Conservation (phyloP, 2,329 filamentous ascomycete species). For the Pseudogymnoascus sp. region DNA sequence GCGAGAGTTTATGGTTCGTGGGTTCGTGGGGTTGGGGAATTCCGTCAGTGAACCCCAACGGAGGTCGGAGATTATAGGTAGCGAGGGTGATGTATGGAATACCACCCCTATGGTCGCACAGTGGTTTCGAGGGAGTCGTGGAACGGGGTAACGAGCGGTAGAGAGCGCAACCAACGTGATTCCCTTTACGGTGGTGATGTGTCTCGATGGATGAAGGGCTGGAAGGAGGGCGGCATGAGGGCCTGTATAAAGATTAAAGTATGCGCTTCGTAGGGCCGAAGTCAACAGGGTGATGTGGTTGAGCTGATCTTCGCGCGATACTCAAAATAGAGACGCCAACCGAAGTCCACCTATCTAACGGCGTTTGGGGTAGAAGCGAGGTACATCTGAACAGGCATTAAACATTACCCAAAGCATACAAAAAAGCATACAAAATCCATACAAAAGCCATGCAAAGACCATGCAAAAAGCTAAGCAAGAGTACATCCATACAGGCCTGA, state of each 20-base stretch:
- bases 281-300: not conserved
- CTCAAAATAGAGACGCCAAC: constrained; percentile 8
- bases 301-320: constrained; percentile 4
- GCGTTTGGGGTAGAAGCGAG: constrained; percentile 2
- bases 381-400: not conserved
- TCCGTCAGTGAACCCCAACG: not conserved
- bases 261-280: not conserved
- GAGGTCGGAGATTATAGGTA: not conserved
- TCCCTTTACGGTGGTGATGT: not conserved
- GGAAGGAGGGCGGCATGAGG: constrained; percentile 1
- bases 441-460: not conserved
- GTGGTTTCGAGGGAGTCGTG: not conserved
- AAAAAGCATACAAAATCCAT: not conserved
- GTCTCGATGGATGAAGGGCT: not conserved
- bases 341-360: constrained; percentile 6
- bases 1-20: not conserved
- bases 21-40: not conserved
- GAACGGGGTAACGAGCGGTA: not conserved
- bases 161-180: not conserved
- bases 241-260: constrained; percentile 6
- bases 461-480: not conserved
- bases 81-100: not conserved
- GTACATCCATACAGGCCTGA: not conserved
- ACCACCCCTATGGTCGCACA: not conserved
- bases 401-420: no score